A percentile compares a stretch with the other conserved stretches of the same genome.
Conservation (phyloP, 345 rosid species). For the Gossypium raimondii region DNA sequence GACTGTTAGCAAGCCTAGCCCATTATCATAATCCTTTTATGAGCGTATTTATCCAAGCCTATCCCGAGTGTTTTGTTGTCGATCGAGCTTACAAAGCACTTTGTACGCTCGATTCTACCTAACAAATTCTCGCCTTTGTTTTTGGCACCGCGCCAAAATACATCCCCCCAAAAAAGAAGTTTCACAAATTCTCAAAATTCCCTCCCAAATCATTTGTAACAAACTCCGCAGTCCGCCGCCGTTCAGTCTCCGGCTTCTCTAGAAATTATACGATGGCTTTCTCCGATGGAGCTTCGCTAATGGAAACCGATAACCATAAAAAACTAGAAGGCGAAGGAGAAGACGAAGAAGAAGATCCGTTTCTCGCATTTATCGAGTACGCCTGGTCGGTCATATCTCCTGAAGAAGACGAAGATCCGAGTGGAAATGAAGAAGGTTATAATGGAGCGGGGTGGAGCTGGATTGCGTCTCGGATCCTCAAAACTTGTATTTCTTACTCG, state of each 20-base stretch:
- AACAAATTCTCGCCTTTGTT: not conserved
- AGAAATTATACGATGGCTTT: not conserved
- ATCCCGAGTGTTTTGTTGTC: not conserved
- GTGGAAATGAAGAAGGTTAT: conserved; percentile 21
- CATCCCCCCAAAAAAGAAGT: fast-evolving
- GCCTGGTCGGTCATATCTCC: conserved; percentile 56
- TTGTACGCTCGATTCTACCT: not conserved
- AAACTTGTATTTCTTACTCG: conserved; percentile 74
- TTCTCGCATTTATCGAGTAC: conserved; percentile 71
- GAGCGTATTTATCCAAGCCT: not conserved
- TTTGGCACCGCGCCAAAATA: not conserved
- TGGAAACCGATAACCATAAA: conserved; percentile 26
- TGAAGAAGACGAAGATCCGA: conserved; percentile 27
- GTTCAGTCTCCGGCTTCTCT: not conserved
- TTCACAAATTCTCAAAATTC: not conserved
- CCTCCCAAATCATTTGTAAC: not conserved
- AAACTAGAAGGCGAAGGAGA: conserved; percentile 11
- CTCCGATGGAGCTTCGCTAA: conserved; percentile 26
- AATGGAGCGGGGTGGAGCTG: conserved; percentile 78
- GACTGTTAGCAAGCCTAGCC: not conserved
- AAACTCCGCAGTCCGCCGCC: not conserved
- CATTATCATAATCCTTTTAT: not conserved
- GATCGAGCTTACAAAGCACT: not conserved
- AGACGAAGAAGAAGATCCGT: conserved; percentile 47
- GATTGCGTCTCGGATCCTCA: conserved; percentile 70